phyloP scores from a whole-genome alignment of 164 flowering plant species.

The Aristolochia fimbriata region DNA sequence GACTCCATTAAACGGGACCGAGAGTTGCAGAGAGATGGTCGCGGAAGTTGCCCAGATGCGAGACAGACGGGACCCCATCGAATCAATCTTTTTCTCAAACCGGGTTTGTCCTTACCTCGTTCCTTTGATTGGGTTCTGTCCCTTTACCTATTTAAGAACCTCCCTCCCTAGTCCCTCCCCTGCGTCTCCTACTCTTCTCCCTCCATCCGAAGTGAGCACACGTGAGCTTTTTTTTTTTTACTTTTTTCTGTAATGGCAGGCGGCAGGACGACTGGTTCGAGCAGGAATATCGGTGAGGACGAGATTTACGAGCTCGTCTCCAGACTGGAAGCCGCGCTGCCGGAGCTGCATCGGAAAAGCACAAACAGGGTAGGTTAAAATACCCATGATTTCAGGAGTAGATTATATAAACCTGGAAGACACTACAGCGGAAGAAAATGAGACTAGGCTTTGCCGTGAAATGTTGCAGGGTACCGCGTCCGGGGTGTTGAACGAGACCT shows the following conservation, averaged over 20 bases:
- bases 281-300: conserved; percentile 21
- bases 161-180: conserved; percentile 1
- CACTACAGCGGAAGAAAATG: not conserved
- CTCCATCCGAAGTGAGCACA: not conserved
- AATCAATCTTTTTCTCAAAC: too few relatives aligned
- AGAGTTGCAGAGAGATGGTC: too few relatives aligned
- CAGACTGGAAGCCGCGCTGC: conserved; percentile 50
- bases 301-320: conserved; percentile 50
- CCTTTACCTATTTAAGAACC: too few relatives aligned
- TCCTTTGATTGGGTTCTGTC: too few relatives aligned
- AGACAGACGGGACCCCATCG: too few relatives aligned
- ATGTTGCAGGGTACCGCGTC: conserved; percentile 45
- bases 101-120: too few relatives aligned
- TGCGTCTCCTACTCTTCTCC: not conserved
- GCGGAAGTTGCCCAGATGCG: too few relatives aligned
- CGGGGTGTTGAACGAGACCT: conserved; percentile 62
- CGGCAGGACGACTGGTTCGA: not conserved
- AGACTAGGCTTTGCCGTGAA: not conserved
- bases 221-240: too few relatives aligned
- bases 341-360: conserved; percentile 39
- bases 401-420: not conserved
- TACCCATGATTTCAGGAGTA: not conserved
- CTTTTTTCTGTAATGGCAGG: too few relatives aligned
- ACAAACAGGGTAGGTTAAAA: conserved; percentile 36
- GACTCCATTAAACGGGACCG: too few relatives aligned